Evolutionary conservation across 495 filamentous ascomycete genomes (phyloP).

Genomic region (Lepraria neglecta): DNA sequence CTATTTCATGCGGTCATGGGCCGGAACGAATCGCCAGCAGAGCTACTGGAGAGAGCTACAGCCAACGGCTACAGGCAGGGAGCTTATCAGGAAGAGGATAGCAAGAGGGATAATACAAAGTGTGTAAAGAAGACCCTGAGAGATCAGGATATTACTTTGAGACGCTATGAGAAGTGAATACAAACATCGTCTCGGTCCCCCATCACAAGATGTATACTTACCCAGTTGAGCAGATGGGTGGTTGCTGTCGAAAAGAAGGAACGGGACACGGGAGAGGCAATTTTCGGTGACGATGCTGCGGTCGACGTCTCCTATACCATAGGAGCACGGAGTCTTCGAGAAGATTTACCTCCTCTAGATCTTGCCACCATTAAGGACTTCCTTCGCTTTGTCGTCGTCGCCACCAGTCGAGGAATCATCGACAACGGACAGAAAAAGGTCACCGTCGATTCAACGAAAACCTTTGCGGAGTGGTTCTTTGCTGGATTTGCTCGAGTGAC

Average conservation of each 20-base stretch:
- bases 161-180: conserved; percentile 12
- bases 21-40: neutral
- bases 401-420: conserved; percentile 17
- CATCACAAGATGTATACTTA: neutral
- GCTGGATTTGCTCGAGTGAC: conserved; percentile 21
- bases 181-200: neutral
- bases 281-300: neutral
- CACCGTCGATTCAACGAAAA: conserved; percentile 20
- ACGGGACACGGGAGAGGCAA: neutral
- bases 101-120: neutral
- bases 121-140: conserved; percentile 14
- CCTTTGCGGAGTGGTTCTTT: conserved; percentile 24
- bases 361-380: conserved; percentile 22
- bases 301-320: neutral
- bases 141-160: conserved; percentile 14
- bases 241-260: neutral
- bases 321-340: neutral
- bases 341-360: conserved; percentile 19
- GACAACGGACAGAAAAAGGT: no score
- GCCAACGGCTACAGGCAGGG: conserved; percentile 5
- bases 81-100: neutral
- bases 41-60: neutral
- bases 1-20: neutral
- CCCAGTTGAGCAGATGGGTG: neutral
- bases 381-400: conserved; percentile 11